phyloP scores from a whole-genome alignment of 2,329 filamentous ascomycete genomes.

The Verticillium isaacii region DNA sequence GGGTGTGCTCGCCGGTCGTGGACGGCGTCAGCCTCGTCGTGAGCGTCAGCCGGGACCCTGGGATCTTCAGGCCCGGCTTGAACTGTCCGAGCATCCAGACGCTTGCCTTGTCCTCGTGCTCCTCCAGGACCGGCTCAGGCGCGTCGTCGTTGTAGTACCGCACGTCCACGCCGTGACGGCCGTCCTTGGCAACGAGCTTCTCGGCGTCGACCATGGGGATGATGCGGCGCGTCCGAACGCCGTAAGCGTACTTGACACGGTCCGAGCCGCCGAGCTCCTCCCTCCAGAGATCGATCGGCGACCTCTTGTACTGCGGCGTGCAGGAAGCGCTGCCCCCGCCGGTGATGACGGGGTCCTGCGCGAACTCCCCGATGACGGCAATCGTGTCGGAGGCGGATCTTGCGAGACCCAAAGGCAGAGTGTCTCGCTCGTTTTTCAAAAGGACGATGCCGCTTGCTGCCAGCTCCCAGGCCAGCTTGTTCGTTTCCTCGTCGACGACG shows the following conservation, averaged over 20 bases:
- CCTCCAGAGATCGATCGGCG: slow-evolving; percentile 7
- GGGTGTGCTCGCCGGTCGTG: slow-evolving; percentile 10
- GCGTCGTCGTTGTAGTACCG: slow-evolving; percentile 12
- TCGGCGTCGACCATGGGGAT: slow-evolving; percentile 7
- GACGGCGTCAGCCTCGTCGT: slow-evolving; percentile 8
- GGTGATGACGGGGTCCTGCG: slow-evolving; percentile 29
- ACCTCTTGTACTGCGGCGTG: slow-evolving; percentile 9
- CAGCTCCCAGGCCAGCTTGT: slow-evolving; percentile 10
- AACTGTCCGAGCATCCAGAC: slow-evolving; percentile 16
- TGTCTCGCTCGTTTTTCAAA: slow-evolving; percentile 55
- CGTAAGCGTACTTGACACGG: background rate
- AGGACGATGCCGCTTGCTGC: slow-evolving; percentile 42
- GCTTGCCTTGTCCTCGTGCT: slow-evolving; percentile 11
- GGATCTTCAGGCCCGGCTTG: slow-evolving; percentile 10
- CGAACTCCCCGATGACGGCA: slow-evolving; percentile 50
- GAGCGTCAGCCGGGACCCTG: slow-evolving; percentile 11
- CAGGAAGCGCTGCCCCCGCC: slow-evolving; percentile 26
- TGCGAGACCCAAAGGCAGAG: slow-evolving; percentile 43
- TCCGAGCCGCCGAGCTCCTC: background rate
- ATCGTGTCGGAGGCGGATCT: slow-evolving; percentile 15
- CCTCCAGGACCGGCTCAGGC: slow-evolving; percentile 4
- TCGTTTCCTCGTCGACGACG: slow-evolving; percentile 9
- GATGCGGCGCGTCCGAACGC: slow-evolving; percentile 8
- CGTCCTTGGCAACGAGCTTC: slow-evolving; percentile 6
- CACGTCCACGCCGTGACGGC: slow-evolving; percentile 9